These are phyloP conservation scores for Boletus fagicola DNA, from an alignment of 768 basidiomycete genomes.

Conservation along the genomic window DNA sequence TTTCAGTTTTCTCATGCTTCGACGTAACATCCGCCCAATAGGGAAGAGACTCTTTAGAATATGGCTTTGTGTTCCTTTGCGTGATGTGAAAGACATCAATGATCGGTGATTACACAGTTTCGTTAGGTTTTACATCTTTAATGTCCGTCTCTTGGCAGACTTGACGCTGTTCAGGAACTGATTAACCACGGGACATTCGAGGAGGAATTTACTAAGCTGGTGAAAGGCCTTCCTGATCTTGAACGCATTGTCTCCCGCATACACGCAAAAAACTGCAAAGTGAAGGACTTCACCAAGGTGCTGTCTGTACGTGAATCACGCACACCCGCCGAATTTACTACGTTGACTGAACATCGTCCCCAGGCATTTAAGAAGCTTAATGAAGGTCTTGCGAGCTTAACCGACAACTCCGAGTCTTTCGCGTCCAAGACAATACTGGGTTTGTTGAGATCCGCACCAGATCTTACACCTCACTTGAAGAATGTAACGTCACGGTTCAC, in stretches of 20 bases:
- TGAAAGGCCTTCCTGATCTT: slow-evolving; percentile 84
- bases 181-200: slow-evolving; percentile 78
- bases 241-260: slow-evolving; percentile 94
- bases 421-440: slow-evolving; percentile 72
- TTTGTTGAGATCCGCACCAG: slow-evolving; percentile 77
- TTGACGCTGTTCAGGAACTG: slow-evolving; percentile 93
- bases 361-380: slow-evolving; percentile 78
- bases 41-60: slow-evolving; percentile 95
- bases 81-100: slow-evolving; percentile 81
- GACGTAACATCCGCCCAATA: slow-evolving; percentile 29
- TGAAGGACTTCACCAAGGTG: slow-evolving; percentile 85
- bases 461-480: slow-evolving; percentile 67
- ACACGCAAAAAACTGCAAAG: slow-evolving; percentile 87
- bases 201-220: slow-evolving; percentile 67
- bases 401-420: slow-evolving; percentile 68
- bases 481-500: slow-evolving; percentile 69
- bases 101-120: slow-evolving; percentile 55
- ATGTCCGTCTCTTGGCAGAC: slow-evolving; percentile 43
- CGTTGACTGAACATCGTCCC: slow-evolving; percentile 6
- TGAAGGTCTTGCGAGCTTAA: slow-evolving; percentile 60
- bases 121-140: slow-evolving; percentile 12
- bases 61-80: slow-evolving; percentile 93
- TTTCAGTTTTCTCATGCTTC: slow-evolving; percentile 5
- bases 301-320: slow-evolving; percentile 52
- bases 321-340: not conserved